Base-by-base conservation (phyloP, 2,329 filamentous ascomycete species). In the Claviceps fusiformis region DNA sequence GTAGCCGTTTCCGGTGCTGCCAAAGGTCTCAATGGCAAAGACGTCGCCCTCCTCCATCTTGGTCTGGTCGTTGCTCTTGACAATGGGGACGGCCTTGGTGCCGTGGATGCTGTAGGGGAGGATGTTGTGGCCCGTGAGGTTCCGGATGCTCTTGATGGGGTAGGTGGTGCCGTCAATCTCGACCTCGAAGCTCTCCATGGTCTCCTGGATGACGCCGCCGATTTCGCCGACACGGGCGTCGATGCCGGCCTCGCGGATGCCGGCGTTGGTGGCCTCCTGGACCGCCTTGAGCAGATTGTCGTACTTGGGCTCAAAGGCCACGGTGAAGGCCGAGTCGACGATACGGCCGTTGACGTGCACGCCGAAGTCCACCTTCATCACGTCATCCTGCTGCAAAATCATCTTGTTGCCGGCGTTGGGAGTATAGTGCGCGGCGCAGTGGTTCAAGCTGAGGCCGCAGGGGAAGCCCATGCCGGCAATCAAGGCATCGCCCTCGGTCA, bases 21-120 rank as follows among this genome's bases (percentile, higher is more conserved):
- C 92, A 69, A 96, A 96, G 0, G 91, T 96, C 75, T 96, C 91
- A 63, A 96, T 95, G 60, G 91, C 91, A 69, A 95, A 97, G 19
- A 90, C 85, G 66, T 97, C 91, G 46, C 90, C 90, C 72, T 96
- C 92, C 73, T 96, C 91, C 92, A 97, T 97, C 78, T 95, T 95
- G 53, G 89, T 95, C 68, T 85, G 83, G 65, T 95, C 89, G 59
- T 81, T 81, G 59, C 83, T 85, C 75, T 95, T 95, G 60, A 96
- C 89, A 64, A 96, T 95, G 0, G 91, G 92, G 53, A 96, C 89
- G 61, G 87, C 90, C 78, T 96, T 96, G 63, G 83, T 87, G 56
- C 91, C 90, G 72, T 96, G 91, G 63, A 96, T 96, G 68, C 83
- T 84, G 75, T 91, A 93, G 58, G 83, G 90, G 55, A 88, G 78